Conservation (phyloP, 768 basidiomycete genomes). For the Rhizopogon roseolus region DNA sequence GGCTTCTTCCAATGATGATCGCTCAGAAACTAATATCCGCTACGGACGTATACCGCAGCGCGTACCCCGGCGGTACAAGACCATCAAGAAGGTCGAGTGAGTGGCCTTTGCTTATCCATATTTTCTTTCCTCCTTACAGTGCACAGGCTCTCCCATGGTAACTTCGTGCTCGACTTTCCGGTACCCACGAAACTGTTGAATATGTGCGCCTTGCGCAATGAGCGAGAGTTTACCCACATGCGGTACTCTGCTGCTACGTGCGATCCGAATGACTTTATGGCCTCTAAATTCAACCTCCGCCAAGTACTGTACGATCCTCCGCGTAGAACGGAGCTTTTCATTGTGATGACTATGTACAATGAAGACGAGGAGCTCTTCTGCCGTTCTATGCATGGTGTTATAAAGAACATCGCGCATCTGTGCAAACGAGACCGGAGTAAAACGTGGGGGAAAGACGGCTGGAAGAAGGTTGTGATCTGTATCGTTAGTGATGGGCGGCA, state of each 20-base stretch:
- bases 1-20: slow-evolving; percentile 24
- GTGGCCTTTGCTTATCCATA: slow-evolving; percentile 20
- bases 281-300: slow-evolving; percentile 78
- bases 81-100: slow-evolving; percentile 86
- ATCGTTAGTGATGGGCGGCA: slow-evolving; percentile 83
- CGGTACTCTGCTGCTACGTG: slow-evolving; percentile 94
- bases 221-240: slow-evolving; percentile 94
- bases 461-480: slow-evolving; percentile 97
- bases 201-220: slow-evolving; percentile 70
- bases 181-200: slow-evolving; percentile 90
- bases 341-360: slow-evolving; percentile 99
- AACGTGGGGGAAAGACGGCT: slow-evolving; percentile 96
- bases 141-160: slow-evolving; percentile 78
- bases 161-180: slow-evolving; percentile 85
- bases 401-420: slow-evolving; percentile 89
- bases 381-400: slow-evolving; percentile 92
- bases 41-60: slow-evolving; percentile 92
- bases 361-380: slow-evolving; percentile 89
- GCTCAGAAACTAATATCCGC: slow-evolving; percentile 57
- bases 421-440: slow-evolving; percentile 83
- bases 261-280: slow-evolving; percentile 90
- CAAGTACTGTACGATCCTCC: slow-evolving; percentile 92
- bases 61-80: slow-evolving; percentile 87
- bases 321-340: slow-evolving; percentile 88
- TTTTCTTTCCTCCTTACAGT: neutral